These are phyloP conservation scores for Microdochium trichocladiopsis DNA, from an alignment of 2,329 filamentous ascomycete genomes.

Conservation along the genomic window DNA sequence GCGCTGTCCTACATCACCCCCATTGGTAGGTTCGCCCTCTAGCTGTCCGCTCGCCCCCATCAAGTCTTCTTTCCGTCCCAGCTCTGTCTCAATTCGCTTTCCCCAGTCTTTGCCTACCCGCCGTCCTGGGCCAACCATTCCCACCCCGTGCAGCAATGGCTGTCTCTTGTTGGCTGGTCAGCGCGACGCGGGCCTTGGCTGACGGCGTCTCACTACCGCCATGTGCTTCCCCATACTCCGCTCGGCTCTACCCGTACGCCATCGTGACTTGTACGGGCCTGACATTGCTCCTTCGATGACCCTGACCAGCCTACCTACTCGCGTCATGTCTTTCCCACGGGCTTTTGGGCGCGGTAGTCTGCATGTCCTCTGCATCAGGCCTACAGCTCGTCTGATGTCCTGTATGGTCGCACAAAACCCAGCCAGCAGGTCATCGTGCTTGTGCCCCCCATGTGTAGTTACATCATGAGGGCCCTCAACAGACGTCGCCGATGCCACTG, in stretches of 20 bases:
- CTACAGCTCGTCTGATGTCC: too few relatives aligned
- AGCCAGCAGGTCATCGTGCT: too few relatives aligned
- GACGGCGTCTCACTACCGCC: not conserved
- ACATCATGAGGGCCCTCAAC: too few relatives aligned
- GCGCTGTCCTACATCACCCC: not conserved
- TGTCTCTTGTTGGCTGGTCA: not conserved
- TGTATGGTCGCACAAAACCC: too few relatives aligned
- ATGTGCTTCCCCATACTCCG: not conserved
- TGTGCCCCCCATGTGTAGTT: too few relatives aligned
- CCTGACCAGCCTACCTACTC: too few relatives aligned
- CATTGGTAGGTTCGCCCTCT: not conserved
- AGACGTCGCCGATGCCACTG: too few relatives aligned
- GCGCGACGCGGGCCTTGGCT: not conserved
- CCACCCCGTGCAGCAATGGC: not conserved
- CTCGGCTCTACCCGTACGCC: not conserved
- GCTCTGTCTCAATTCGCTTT: slow-evolving; percentile 21
- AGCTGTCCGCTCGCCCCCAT: not conserved
- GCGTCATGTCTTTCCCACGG: too few relatives aligned
- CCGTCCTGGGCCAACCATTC: not conserved
- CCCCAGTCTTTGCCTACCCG: slow-evolving; percentile 4
- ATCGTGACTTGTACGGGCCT: too few relatives aligned
- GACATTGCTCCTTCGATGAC: too few relatives aligned
- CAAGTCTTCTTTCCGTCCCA: slow-evolving; percentile 1
- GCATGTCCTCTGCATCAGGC: too few relatives aligned
- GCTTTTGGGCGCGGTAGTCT: too few relatives aligned